phyloP scores from a whole-genome alignment of 2,329 filamentous ascomycete species.

The Basipetospora chlamydospora region DNA sequence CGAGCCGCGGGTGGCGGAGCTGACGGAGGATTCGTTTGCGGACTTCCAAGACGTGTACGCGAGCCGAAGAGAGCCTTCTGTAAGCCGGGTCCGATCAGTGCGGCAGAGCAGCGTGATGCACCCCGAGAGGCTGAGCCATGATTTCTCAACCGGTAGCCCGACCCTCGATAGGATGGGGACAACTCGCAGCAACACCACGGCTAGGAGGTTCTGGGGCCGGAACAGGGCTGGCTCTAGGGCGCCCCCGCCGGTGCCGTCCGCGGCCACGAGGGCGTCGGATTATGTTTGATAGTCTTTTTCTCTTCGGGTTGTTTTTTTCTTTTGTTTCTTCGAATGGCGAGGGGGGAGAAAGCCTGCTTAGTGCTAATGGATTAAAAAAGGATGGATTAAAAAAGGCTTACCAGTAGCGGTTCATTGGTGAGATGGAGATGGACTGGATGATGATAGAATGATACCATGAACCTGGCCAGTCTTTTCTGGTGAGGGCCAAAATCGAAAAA shows the following conservation, averaged over 20 bases:
- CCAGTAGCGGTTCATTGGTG: no score
- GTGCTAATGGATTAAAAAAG: no score
- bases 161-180: slow-evolving; percentile 4
- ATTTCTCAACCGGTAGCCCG: not conserved
- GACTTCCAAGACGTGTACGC: slow-evolving; percentile 30
- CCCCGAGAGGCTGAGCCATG: slow-evolving; percentile 1
- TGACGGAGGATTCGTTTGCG: slow-evolving; percentile 18
- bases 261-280: not conserved
- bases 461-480: no score
- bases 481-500: not conserved
- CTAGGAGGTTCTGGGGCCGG: slow-evolving; percentile 3
- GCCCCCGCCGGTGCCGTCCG: slow-evolving; percentile 2
- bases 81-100: slow-evolving; percentile 2
- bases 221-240: slow-evolving; percentile 4
- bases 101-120: not conserved
- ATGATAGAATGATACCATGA: no score
- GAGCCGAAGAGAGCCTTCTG: slow-evolving; percentile 1
- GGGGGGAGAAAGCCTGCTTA: no score
- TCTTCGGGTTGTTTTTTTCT: not conserved
- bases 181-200: slow-evolving; percentile 1
- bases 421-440: no score
- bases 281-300: not conserved
- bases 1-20: slow-evolving; percentile 9
- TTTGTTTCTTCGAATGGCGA: not conserved
- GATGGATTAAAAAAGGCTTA: no score